Percentiles rank a stretch among this genome's conserved stretches.
Conservation (phyloP, 148 eudicot species). For the Rheum nobile region DNA sequence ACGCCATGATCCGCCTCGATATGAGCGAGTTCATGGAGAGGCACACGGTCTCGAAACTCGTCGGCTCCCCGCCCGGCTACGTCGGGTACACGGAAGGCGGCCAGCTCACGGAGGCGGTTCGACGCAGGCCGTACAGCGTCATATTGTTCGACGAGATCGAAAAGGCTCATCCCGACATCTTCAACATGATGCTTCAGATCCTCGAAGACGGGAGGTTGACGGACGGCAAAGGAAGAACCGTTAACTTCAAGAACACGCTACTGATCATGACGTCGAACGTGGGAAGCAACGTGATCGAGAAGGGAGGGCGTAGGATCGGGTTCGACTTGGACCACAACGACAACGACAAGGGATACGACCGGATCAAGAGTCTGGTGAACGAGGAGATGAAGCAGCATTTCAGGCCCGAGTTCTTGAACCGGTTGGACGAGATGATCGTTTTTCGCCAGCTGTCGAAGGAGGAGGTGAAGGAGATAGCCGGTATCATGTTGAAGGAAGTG, state of each 20-base stretch:
- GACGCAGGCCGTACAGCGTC: conserved; percentile 2
- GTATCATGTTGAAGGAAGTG: conserved; percentile 20
- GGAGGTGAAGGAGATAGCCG: conserved; percentile 20
- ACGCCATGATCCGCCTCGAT: conserved; percentile 12
- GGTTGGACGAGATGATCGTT: conserved; percentile 30
- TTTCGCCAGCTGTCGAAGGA: conserved; percentile 14
- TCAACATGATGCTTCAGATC: conserved; percentile 12
- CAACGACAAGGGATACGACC: background rate
- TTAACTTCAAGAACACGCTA: conserved; percentile 14
- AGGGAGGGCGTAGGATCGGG: conserved; percentile 8
- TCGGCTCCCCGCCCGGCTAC: conserved; percentile 19
- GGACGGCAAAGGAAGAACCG: conserved; percentile 14
- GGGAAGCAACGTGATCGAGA: conserved; percentile 13
- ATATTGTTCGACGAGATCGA: conserved; percentile 17
- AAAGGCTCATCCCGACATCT: conserved; percentile 13
- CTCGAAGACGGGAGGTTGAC: conserved; percentile 18
- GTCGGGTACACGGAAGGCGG: conserved; percentile 14
- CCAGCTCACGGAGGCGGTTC: conserved; percentile 16
- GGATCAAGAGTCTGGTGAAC: conserved; percentile 11
- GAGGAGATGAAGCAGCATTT: conserved; percentile 16
- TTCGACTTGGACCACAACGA: conserved; percentile 5
- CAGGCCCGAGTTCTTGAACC: conserved; percentile 33
- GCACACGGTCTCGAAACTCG: conserved; percentile 13
- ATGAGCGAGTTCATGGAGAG: conserved; percentile 20
- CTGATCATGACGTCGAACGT: conserved; percentile 18